Conservation (phyloP, 371 early-diverging fungal species). For the Mucor velutinosus region DNA sequence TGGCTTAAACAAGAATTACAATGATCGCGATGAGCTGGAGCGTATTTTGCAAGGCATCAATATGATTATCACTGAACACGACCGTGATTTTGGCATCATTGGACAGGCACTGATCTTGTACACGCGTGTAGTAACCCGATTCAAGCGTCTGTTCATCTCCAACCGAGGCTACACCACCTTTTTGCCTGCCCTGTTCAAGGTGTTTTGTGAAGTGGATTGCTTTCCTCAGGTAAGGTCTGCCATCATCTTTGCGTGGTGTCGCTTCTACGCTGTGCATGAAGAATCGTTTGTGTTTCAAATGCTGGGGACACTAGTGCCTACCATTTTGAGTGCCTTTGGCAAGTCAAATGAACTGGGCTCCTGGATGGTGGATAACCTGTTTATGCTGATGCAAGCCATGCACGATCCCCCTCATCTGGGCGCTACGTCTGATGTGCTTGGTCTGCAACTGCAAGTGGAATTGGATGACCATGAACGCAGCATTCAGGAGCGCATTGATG, state of each 20-base stretch:
- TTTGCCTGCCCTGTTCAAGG: conserved; percentile 63
- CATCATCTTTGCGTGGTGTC: conserved; percentile 59
- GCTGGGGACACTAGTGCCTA: conserved; percentile 61
- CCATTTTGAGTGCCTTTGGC: conserved; percentile 48
- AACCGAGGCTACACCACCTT: conserved; percentile 65
- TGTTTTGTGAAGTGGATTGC: conserved; percentile 58
- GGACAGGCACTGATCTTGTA: conserved; percentile 61
- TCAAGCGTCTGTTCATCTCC: conserved; percentile 61
- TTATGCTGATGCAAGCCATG: conserved; percentile 48
- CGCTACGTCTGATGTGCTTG: conserved; percentile 46
- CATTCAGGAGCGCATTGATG: conserved; percentile 49
- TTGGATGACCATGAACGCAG: conserved; percentile 51
- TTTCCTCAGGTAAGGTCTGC: conserved; percentile 51
- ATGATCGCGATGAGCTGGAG: conserved; percentile 59
- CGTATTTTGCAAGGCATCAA: conserved; percentile 64
- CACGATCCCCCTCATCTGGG: conserved; percentile 46
- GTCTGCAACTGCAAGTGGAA: conserved; percentile 51
- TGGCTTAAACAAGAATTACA: conserved; percentile 59
- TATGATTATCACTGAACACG: conserved; percentile 54
- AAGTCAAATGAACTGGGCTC: conserved; percentile 38
- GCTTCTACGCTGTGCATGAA: conserved; percentile 68
- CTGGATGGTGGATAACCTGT: conserved; percentile 53
- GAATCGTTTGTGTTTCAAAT: conserved; percentile 74
- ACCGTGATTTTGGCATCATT: conserved; percentile 58
- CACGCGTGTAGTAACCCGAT: conserved; percentile 55